Evolutionary conservation across 1,284 basidiomycete genomes (phyloP), one percentile per base, ranked within the genome.

Genomic region (Porodaedalea pini): DNA sequence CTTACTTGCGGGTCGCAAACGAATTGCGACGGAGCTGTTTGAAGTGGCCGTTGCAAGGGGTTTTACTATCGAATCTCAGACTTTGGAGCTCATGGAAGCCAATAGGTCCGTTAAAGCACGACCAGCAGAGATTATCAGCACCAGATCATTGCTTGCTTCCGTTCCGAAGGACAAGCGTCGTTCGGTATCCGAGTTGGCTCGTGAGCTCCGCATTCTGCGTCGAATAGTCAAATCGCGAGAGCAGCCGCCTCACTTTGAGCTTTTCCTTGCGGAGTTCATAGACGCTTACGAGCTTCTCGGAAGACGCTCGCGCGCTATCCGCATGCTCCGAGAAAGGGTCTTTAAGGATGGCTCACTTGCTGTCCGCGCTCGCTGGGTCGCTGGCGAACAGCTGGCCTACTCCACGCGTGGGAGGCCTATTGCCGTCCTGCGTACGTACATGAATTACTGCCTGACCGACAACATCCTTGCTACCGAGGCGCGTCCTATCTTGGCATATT

Each of bases 311-410:
- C 51, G 55, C n/a, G 56, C 59, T 2, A 36, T 61, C 19, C 36
- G 34, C 17, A 48, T 40, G 34, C 49, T 61, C n/a, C 55, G 56
- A 5, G 27, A 39, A 19, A 44, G 45, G 19, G 50, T 54, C 43
- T 57, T 61, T 17, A 41, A 6, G 25, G n/a, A 41, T 1, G n/a
- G 31, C 10, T 21, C 34, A 10, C 5, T 34, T 13, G 43, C 27
- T 11, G 37, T 50, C 13, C 44, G 51, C 6, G 31, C 36, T 21
- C 40, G 50, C 10, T 61, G 55, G 55, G 51, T 57, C 19, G 45
- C 44, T 15, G 59, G 55, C 5, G 55, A 61, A 27, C 59, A 61
- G 39, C 23, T 56, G 4, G 44, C 31, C 17, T 61, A 52, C 21
- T 43, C 50, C 2, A 15, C 25, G 6, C 32, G 19, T 8, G 25